Evolutionary conservation across 495 filamentous ascomycete genomes (phyloP).

Genomic region (Collariella sp.): DNA sequence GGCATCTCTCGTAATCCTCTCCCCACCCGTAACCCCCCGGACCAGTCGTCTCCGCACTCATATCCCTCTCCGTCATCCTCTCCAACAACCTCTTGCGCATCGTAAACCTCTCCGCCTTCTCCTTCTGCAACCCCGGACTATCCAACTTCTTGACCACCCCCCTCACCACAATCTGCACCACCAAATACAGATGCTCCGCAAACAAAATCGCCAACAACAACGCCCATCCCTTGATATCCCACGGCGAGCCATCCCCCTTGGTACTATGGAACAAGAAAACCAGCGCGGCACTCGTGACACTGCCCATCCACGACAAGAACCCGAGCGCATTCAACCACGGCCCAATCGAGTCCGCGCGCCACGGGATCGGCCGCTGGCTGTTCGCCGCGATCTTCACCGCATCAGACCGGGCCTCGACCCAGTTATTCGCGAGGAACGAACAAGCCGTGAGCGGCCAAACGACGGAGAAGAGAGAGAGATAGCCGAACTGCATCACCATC

Average conservation of each 20-base stretch:
- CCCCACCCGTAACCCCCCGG: slow-evolving; percentile 49
- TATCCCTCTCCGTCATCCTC: slow-evolving; percentile 38
- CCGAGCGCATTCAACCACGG: slow-evolving; percentile 85
- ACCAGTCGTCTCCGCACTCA: slow-evolving; percentile 29
- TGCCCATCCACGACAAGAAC: slow-evolving; percentile 88
- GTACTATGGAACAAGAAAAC: slow-evolving; percentile 79
- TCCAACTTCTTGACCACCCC: slow-evolving; percentile 70
- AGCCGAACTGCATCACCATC: slow-evolving; percentile 91
- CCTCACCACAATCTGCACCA: slow-evolving; percentile 59
- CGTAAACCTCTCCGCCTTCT: slow-evolving; percentile 68
- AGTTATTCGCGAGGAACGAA: slow-evolving; percentile 92
- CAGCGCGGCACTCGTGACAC: slow-evolving; percentile 71
- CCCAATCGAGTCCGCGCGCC: slow-evolving; percentile 84
- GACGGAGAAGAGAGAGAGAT: slow-evolving; percentile 86
- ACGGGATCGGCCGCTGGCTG: slow-evolving; percentile 79
- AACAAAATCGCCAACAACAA: slow-evolving; percentile 78
- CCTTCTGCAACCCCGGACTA: slow-evolving; percentile 64
- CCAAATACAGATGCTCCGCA: slow-evolving; percentile 78
- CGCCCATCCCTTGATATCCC: slow-evolving; percentile 67
- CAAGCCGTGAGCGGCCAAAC: slow-evolving; percentile 84
- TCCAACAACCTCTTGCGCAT: slow-evolving; percentile 56
- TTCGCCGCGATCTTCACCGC: slow-evolving; percentile 90
- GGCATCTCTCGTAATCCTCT: slow-evolving; percentile 40
- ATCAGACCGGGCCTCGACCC: slow-evolving; percentile 88
- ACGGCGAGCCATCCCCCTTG: slow-evolving; percentile 44